A percentile compares a stretch with the other conserved stretches of the same genome.
Conservation (phyloP, 75 land plant species). For the Adiantum capillusveneris region DNA sequence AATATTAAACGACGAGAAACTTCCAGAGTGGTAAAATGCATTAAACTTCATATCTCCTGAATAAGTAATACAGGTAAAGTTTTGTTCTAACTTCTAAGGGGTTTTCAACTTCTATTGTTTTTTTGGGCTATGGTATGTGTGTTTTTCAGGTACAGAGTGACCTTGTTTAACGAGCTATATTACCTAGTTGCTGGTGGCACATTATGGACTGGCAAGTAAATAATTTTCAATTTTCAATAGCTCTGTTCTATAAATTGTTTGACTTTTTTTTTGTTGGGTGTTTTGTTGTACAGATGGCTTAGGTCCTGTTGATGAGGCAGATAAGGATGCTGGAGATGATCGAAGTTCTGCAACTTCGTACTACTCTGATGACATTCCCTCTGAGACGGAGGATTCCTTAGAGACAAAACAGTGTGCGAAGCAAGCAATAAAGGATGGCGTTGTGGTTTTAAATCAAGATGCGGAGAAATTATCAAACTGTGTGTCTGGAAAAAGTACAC, state of each 20-base stretch:
- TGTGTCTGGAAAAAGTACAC: neutral
- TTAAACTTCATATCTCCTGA: neutral
- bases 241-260: neutral
- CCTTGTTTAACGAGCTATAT: conserved; percentile 82
- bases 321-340: neutral
- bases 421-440: too few species aligned
- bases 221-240: neutral
- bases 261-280: neutral
- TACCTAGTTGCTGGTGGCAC: conserved; percentile 84
- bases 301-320: neutral
- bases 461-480: neutral
- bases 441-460: neutral
- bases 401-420: neutral
- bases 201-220: conserved; percentile 68
- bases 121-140: too few species aligned
- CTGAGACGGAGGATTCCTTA: conserved; percentile 3
- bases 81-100: too few species aligned
- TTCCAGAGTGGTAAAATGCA: conserved; percentile 63
- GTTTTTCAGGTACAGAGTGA: conserved; percentile 61
- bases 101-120: neutral
- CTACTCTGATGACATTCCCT: conserved; percentile 7
- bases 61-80: neutral
- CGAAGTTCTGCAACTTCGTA: conserved; percentile 2
- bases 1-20: conserved; percentile 55
- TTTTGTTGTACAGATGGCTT: conserved; percentile 1